phyloP scores from a whole-genome alignment of 2,329 filamentous ascomycete genomes.

The Plectosphaerella cucumerina region DNA sequence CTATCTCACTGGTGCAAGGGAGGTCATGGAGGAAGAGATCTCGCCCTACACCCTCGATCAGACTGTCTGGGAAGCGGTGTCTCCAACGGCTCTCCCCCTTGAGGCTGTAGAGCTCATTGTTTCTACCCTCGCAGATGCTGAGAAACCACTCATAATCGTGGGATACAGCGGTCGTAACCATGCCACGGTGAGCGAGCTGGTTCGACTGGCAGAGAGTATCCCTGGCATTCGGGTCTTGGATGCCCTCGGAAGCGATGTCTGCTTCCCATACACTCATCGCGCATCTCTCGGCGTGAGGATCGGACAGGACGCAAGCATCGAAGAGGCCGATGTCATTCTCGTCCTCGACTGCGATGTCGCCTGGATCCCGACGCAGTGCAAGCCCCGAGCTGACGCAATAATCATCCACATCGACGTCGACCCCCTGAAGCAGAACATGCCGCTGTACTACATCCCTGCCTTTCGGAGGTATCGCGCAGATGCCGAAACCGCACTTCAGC shows the following conservation, averaged over 20 bases:
- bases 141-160: slow-evolving; percentile 64
- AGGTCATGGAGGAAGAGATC: slow-evolving; percentile 83
- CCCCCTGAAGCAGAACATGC: slow-evolving; percentile 66
- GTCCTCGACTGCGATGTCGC: slow-evolving; percentile 87
- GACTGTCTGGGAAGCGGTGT: slow-evolving; percentile 64
- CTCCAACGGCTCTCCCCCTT: slow-evolving; percentile 54
- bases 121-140: slow-evolving; percentile 57
- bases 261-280: slow-evolving; percentile 67
- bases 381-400: slow-evolving; percentile 44
- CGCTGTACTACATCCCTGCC: slow-evolving; percentile 67
- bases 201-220: slow-evolving; percentile 62
- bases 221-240: slow-evolving; percentile 68
- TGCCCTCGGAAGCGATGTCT: slow-evolving; percentile 77
- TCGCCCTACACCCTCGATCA: slow-evolving; percentile 66
- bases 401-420: slow-evolving; percentile 63
- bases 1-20: slow-evolving; percentile 72
- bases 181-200: slow-evolving; percentile 53
- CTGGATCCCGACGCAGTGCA: slow-evolving; percentile 76
- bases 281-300: slow-evolving; percentile 67
- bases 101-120: slow-evolving; percentile 58
- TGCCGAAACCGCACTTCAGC: slow-evolving; percentile 58
- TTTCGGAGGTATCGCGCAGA: slow-evolving; percentile 64
- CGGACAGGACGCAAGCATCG: slow-evolving; percentile 68
- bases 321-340: slow-evolving; percentile 75
- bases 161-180: slow-evolving; percentile 70